Evolutionary conservation across 2,329 filamentous ascomycete genomes (phyloP), one percentile per base, ranked within the genome.

Genomic region (Talaromyces sp.): DNA sequence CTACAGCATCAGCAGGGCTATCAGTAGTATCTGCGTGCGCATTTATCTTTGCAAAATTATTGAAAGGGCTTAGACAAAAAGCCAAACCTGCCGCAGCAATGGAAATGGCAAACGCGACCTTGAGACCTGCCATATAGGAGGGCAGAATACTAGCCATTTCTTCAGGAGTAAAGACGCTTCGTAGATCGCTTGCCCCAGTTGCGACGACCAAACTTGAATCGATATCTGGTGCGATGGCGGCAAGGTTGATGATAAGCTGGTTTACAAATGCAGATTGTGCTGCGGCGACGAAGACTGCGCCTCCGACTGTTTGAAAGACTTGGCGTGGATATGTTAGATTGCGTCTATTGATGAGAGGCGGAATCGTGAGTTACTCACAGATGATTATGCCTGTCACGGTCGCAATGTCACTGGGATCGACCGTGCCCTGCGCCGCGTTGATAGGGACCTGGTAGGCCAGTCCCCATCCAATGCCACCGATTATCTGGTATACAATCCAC

Each of bases 401-500:
- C 5, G 67, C 52, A 5, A 68, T 46, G 31, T 70, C 65, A 3
- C 63, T 64, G 4, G 70, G 62, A 1, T 64, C 67, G 37, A 63
- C 67, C 44, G 61, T 65, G 6, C 64, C 67, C 28, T 70, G 66
- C 3, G 60, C 65, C 25, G 65, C 64, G 40, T 62, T 64, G 8
- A 56, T 31, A 5, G 39, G 60, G 14, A 69, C 63, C 35, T 70
- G 68, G 44, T 71, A 60, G 21, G 48, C 65, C 9, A 67, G 31
- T 1, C 66, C 69, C 7, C 62, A 23, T 11, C 68, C 67, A n/a
- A 67, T 28, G 7, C 69, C 68, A 42, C 61, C 65, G 2, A 71
- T 5, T n/a, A 68, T 55, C 63, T 72, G 69, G 52, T 68, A 71
- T 7, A 66, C 68, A 60, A 70, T 67, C 68, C 69, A 72, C 46